Evolutionary conservation across 495 filamentous ascomycete species (phyloP).

Genomic region (Aeminium ludgeri): DNA sequence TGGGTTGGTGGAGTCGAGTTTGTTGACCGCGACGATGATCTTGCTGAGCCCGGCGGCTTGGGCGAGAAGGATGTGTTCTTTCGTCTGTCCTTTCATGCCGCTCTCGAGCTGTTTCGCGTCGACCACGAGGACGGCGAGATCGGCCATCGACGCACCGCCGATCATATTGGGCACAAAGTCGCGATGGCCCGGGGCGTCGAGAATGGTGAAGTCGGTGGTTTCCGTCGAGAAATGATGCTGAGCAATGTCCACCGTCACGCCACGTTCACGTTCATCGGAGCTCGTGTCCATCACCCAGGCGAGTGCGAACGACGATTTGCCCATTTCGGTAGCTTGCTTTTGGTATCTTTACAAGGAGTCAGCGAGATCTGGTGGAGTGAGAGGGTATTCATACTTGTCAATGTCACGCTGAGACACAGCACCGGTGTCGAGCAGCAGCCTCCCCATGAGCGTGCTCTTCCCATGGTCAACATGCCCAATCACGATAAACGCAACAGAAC

Average conservation of each 20-base stretch:
- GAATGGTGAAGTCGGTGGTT: slow-evolving; percentile 72
- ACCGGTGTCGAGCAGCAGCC: slow-evolving; percentile 74
- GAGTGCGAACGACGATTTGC: slow-evolving; percentile 86
- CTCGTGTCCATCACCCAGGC: slow-evolving; percentile 93
- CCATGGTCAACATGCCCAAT: slow-evolving; percentile 96
- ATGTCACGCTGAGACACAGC: slow-evolving; percentile 76
- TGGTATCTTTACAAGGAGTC: slow-evolving; percentile 36
- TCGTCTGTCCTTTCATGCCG: slow-evolving; percentile 83
- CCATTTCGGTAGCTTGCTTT: slow-evolving; percentile 76
- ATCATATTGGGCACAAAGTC: slow-evolving; percentile 99
- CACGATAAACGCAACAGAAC: slow-evolving; percentile 83
- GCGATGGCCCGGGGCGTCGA: slow-evolving; percentile 84
- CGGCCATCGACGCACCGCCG: slow-evolving; percentile 84
- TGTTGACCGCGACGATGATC: slow-evolving; percentile 83
- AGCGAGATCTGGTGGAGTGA: neutral
- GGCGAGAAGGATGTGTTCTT: slow-evolving; percentile 77
- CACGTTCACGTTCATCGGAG: slow-evolving; percentile 66
- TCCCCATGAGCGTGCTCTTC: slow-evolving; percentile 94
- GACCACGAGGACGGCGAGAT: slow-evolving; percentile 89
- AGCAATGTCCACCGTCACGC: slow-evolving; percentile 96
- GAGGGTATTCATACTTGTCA: slow-evolving; percentile 34
- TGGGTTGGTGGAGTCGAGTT: slow-evolving; percentile 57
- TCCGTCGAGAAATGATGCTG: slow-evolving; percentile 85
- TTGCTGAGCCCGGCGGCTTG: slow-evolving; percentile 83
- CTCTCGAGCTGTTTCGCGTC: slow-evolving; percentile 90